Evolutionary conservation across 306 rosid species (phyloP).

Genomic region (Gillenia trifoliata): DNA sequence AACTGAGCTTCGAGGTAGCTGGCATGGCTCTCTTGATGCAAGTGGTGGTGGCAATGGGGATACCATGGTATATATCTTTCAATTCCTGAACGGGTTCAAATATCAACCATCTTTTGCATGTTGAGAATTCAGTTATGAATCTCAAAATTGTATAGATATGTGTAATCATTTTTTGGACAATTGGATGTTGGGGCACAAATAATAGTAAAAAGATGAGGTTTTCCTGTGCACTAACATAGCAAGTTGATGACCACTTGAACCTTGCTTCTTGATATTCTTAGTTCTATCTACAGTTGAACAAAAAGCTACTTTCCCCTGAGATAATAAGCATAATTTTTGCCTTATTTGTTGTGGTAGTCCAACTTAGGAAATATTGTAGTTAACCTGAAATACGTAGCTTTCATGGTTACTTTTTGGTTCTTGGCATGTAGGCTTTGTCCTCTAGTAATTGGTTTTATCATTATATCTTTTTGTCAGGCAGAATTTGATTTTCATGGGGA

Average conservation of each 20-base stretch:
- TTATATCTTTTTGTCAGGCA: constrained; percentile 49
- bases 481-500: constrained; percentile 92
- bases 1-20: constrained; percentile 78
- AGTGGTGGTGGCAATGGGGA: constrained; percentile 98
- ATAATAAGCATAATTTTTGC: not conserved
- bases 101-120: not conserved
- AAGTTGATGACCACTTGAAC: not conserved
- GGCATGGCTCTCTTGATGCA: constrained; percentile 93
- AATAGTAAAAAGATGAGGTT: not conserved
- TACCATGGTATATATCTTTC: constrained; percentile 58
- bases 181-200: constrained; percentile 4
- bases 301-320: not conserved
- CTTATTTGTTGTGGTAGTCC: not conserved
- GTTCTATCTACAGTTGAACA: not conserved
- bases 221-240: not conserved
- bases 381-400: not conserved
- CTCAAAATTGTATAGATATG: not conserved
- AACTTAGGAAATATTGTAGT: not conserved
- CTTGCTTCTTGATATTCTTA: not conserved
- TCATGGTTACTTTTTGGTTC: constrained; percentile 3
- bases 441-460: constrained; percentile 25
- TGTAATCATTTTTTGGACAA: not conserved
- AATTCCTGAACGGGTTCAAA: constrained; percentile 17
- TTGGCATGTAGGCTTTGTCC: constrained; percentile 16
- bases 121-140: not conserved